These are phyloP conservation scores for Jatropha multifida DNA, from an alignment of 441 rosid species.

Conservation along the genomic window DNA sequence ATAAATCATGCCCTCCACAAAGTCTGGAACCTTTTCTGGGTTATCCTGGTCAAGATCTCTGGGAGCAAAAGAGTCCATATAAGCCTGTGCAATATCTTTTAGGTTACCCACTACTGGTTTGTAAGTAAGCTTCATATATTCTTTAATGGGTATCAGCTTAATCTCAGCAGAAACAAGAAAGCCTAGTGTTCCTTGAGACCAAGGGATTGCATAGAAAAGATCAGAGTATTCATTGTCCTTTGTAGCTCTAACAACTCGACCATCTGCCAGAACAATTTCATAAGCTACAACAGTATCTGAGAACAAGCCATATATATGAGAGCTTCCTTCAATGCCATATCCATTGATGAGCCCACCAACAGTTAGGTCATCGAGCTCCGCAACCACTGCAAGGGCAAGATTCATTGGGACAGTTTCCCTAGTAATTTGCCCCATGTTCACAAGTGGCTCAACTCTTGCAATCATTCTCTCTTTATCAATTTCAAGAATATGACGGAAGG, in stretches of 20 bases:
- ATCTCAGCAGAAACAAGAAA: constrained; percentile 93
- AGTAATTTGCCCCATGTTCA: constrained; percentile 97
- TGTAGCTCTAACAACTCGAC: constrained; percentile 87
- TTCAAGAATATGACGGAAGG: constrained; percentile 76
- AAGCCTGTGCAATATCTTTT: constrained; percentile 71
- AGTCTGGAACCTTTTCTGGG: constrained; percentile 78
- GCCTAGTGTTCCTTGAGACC: constrained; percentile 98
- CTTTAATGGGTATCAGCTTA: constrained; percentile 80
- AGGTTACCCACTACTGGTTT: constrained; percentile 75
- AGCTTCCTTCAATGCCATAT: constrained; percentile 98
- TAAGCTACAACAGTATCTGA: constrained; percentile 96
- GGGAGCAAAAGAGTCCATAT: constrained; percentile 84
- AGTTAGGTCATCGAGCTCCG: constrained; percentile 98
- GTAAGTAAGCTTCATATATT: constrained; percentile 95
- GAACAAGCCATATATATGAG: constrained; percentile 91
- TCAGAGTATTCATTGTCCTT: constrained; percentile 90
- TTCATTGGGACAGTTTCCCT: constrained; percentile 88
- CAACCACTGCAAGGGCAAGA: constrained; percentile 93
- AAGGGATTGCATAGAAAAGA: constrained; percentile 88
- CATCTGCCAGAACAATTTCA: constrained; percentile 87
- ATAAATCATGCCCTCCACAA: constrained; percentile 92
- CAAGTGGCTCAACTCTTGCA: constrained; percentile 94
- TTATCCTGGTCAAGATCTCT: constrained; percentile 84
- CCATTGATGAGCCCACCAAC: constrained; percentile 99
- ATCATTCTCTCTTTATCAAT: constrained; percentile 83